Conservation (phyloP, 805 yeast species). For the Dipodascus albidus region DNA sequence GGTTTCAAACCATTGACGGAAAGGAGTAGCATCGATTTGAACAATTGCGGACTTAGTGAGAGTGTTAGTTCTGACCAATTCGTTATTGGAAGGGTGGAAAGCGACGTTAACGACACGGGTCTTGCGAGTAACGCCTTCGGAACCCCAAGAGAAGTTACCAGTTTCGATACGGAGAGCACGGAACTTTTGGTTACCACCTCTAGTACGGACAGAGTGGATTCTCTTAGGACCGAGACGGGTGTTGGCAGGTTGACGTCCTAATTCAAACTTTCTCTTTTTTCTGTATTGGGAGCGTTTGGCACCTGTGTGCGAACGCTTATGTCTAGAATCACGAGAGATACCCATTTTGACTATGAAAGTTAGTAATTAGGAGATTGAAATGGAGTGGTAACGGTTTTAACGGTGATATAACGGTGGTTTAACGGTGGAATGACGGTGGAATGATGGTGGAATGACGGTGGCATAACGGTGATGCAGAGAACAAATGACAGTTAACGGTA, state of each 20-base stretch:
- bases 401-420: no score
- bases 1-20: slow-evolving; percentile 98
- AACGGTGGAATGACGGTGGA: no score
- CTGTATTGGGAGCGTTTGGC: slow-evolving; percentile 99
- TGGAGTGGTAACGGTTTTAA: background rate
- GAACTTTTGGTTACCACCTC: slow-evolving; percentile 99
- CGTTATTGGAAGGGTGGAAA: slow-evolving; percentile 99
- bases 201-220: slow-evolving; percentile 97
- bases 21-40: slow-evolving; percentile 99
- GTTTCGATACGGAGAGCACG: slow-evolving; percentile 99
- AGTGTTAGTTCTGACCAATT: slow-evolving; percentile 99
- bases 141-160: slow-evolving; percentile 99
- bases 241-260: slow-evolving; percentile 99
- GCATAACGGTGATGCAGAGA: no score
- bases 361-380: background rate
- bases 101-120: slow-evolving; percentile 97
- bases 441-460: no score
- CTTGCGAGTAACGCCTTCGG: slow-evolving; percentile 97
- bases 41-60: slow-evolving; percentile 98
- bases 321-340: slow-evolving; percentile 99
- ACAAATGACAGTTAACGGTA: no score
- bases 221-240: slow-evolving; percentile 98
- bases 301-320: slow-evolving; percentile 99
- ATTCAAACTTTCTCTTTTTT: slow-evolving; percentile 99
- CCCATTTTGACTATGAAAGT: slow-evolving; percentile 58